Base-by-base conservation (phyloP, 176 grass and related monocot species). In the Rhynchospora pubera region DNA sequence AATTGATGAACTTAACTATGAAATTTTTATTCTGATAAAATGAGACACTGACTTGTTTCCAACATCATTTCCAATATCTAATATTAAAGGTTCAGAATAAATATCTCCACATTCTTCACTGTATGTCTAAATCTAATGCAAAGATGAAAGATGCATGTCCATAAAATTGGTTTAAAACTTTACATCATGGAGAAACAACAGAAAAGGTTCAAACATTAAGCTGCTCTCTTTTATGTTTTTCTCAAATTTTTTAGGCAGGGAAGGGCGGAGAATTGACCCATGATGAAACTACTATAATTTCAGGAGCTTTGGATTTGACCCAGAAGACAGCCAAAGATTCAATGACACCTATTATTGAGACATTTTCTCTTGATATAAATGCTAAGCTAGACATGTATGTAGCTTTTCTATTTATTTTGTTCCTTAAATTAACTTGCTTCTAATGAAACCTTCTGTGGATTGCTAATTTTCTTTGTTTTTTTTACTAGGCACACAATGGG, bases 201-300 rank as follows among this genome's bases (percentile, higher is more conserved):
- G 7, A 52, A 55, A 15, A 26, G 46, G 32, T 11, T 59, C 23
- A 80, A 60, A 66, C n/a, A n/a, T 85, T 87, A 77, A 97, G 87
- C 77, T 88, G 63, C 34, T 78, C 48, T 63, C 55, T 75, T 80
- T 59, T 89, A 32, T 87, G 47, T 85, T 69, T 91, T 82, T 62
- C 58, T 82, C 3, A 26, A 47, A 64, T 28, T 87, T 87, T 79
- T 26, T 88, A 98, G 95, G 95, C 95, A 56, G 95, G 95, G 19
- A 98, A 98, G 85, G 95, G 95, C 89, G 95, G 95, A 90, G 95
- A 98, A 84, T 87, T 98, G 85, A 98, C 92, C 81, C 95, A 91
- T 88, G 92, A 98, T 93, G 95, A 98, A 94, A 98, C 95, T 63
- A 98, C 95, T 84, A 98, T 98, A 89, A 98, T 98, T 83, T 85